A percentile compares a stretch with the other conserved stretches of the same genome.
Conservation (phyloP, 2,329 filamentous ascomycete genomes). For the Trichoderma sp. region DNA sequence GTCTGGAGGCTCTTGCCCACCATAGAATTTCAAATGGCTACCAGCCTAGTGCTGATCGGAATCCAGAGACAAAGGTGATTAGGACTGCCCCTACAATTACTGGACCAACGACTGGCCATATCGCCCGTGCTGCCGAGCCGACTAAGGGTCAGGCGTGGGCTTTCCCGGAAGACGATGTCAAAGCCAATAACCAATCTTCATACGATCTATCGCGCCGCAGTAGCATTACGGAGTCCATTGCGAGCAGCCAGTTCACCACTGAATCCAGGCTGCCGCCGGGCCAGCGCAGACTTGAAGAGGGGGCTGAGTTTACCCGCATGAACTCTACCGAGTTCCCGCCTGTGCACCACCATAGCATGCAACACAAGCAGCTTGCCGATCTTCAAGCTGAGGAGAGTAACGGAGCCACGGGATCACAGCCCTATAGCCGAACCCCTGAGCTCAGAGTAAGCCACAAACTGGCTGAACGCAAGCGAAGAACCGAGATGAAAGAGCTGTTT, state of each 20-base stretch:
- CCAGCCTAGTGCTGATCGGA: conserved; percentile 60
- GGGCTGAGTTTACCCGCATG: conserved; percentile 52
- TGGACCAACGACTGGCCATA: conserved; percentile 65
- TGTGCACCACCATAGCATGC: conserved; percentile 73
- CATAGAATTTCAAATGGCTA: conserved; percentile 67
- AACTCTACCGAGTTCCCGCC: conserved; percentile 58
- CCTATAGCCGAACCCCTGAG: conserved; percentile 81
- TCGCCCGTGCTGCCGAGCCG: conserved; percentile 71
- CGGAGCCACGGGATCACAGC: conserved; percentile 61
- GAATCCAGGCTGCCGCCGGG: conserved; percentile 72
- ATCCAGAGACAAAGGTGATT: conserved; percentile 56
- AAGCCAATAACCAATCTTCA: conserved; percentile 38
- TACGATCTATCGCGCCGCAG: conserved; percentile 70
- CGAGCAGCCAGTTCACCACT: conserved; percentile 76
- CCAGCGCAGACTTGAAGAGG: conserved; percentile 71
- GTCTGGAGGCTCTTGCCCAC: conserved; percentile 54
- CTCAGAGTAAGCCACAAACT: conserved; percentile 82
- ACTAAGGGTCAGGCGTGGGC: conserved; percentile 85
- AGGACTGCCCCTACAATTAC: conserved; percentile 76
- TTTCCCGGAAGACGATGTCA: conserved; percentile 72
- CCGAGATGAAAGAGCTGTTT: conserved; percentile 87
- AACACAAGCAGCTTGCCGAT: conserved; percentile 71
- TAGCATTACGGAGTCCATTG: conserved; percentile 75
- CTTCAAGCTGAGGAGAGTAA: conserved; percentile 60
- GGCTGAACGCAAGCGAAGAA: conserved; percentile 78